Evolutionary conservation across 2,329 filamentous ascomycete species (phyloP).

Genomic region (Cyanodermella asteris): DNA sequence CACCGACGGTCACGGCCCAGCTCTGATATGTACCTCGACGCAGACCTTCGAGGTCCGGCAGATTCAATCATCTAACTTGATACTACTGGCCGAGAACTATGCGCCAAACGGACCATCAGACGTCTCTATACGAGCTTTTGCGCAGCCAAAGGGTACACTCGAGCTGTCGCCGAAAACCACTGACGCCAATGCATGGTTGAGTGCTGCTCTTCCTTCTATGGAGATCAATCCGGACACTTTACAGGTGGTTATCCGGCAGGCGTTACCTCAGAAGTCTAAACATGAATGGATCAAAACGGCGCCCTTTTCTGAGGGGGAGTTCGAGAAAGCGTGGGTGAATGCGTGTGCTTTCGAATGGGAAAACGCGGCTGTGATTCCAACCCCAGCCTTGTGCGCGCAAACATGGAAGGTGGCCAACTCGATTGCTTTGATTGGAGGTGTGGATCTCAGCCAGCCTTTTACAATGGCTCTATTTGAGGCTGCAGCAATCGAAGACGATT

Average conservation of each 20-base stretch:
- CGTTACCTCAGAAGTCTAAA: not conserved
- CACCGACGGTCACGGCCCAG: constrained; percentile 10
- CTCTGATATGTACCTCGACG: constrained; percentile 36
- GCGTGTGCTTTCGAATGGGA: constrained; percentile 9
- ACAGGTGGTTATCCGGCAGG: not conserved
- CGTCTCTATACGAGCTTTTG: constrained; percentile 16
- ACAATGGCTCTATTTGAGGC: constrained; percentile 4
- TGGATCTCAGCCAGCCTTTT: constrained; percentile 5
- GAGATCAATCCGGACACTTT: constrained; percentile 1
- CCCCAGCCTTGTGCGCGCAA: constrained; percentile 1
- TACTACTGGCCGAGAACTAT: constrained; percentile 19
- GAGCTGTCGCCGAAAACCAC: constrained; percentile 16
- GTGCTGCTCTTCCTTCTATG: constrained; percentile 7
- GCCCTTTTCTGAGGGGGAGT: constrained; percentile 7
- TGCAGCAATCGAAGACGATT: constrained; percentile 7
- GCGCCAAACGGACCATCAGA: not conserved
- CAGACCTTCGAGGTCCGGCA: constrained; percentile 39
- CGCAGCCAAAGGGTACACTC: constrained; percentile 23
- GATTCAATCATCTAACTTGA: constrained; percentile 43
- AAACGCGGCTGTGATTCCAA: constrained; percentile 5
- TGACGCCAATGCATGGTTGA: constrained; percentile 5
- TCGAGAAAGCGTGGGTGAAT: constrained; percentile 7
- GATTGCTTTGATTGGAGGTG: constrained; percentile 4
- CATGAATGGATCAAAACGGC: constrained; percentile 3
- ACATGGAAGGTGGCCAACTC: constrained; percentile 8